Conservation (phyloP, 192 early-diverging fungal genomes). For the Thoreauomyces humboldtii region DNA sequence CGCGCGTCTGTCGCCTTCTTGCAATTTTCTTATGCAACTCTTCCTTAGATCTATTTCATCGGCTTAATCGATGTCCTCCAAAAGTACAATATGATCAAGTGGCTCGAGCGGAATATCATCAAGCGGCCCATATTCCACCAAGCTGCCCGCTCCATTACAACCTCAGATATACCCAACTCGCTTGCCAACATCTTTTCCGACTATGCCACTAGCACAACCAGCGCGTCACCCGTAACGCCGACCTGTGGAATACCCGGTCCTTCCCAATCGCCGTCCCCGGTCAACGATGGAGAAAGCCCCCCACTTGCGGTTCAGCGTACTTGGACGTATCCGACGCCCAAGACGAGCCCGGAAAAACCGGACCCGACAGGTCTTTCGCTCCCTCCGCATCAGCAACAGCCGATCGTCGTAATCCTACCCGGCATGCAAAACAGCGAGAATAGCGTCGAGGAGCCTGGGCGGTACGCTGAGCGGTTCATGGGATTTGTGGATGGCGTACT, state of each 20-base stretch:
- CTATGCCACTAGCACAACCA: no score
- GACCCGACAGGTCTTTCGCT: background rate
- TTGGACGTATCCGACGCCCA: background rate
- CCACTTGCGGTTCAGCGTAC: background rate
- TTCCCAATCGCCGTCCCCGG: no score
- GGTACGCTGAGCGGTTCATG: constrained; percentile 39
- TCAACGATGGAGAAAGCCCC: no score
- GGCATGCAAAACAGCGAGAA: constrained; percentile 21
- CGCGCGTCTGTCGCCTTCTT: no score
- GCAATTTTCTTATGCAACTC: no score
- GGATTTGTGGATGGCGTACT: constrained; percentile 29
- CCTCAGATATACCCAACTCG: constrained; percentile 7
- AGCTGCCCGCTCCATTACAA: background rate
- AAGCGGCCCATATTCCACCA: constrained; percentile 23
- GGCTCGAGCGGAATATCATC: constrained; percentile 38
- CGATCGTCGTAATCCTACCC: background rate
- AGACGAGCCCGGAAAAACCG: background rate
- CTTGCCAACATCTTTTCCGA: background rate
- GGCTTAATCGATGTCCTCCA: constrained; percentile 44
- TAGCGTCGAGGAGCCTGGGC: constrained; percentile 44
- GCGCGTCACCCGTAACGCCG: no score
- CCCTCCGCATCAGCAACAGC: background rate
- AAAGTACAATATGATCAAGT: constrained; percentile 44
- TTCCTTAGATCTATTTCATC: constrained; percentile 37
- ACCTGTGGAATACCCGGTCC: no score